Evolutionary conservation across 306 rosid genomes (phyloP), one percentile per base, ranked within the genome.

Genomic region (Medicago lupulina): DNA sequence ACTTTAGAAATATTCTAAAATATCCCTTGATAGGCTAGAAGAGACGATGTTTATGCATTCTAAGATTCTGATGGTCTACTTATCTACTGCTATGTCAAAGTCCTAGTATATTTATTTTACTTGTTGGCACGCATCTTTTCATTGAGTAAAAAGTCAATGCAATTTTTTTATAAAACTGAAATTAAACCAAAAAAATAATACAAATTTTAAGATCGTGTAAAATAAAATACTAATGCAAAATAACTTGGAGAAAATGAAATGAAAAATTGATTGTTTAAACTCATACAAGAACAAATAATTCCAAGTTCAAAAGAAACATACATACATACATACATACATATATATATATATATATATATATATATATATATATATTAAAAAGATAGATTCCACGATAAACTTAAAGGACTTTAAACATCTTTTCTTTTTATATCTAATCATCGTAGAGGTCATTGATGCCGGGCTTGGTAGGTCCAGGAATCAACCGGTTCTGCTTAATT

Each of bases 391-490:
- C 1, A 1, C 6, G 34, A 16, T 9, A 73, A 38, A 6, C 7
- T n/a, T 44, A 15, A 46, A 14, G 5, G 13, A 23, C 6, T 18
- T 84, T n/a, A n/a, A n/a, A n/a, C n/a, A n/a, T n/a, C n/a, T n/a
- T n/a, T n/a, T n/a, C n/a, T n/a, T n/a, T n/a, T n/a, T n/a, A n/a
- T n/a, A n/a, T n/a, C n/a, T n/a, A 23, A 11, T 81, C 89, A 78
- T 89, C 91, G 73, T 76, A 89, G 0, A 87, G 78, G 38, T 89
- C 87, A 7, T 14, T 6, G 61, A 85, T 76, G 2, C 79, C 65
- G 2, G 94, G 86, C 43, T 89, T 82, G 80, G 85, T 87, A 9
- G 94, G 91, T 78, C 87, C 91, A 36, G 38, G 19, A 67, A 64
- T 81, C 74, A 78, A 75, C 64, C 88, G 88, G 25, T n/a, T 76